Percentiles rank a stretch among this genome's conserved stretches.
These are phyloP conservation scores for Malus sieversii DNA, from an alignment of 306 rosid species.

Conservation along the genomic window DNA sequence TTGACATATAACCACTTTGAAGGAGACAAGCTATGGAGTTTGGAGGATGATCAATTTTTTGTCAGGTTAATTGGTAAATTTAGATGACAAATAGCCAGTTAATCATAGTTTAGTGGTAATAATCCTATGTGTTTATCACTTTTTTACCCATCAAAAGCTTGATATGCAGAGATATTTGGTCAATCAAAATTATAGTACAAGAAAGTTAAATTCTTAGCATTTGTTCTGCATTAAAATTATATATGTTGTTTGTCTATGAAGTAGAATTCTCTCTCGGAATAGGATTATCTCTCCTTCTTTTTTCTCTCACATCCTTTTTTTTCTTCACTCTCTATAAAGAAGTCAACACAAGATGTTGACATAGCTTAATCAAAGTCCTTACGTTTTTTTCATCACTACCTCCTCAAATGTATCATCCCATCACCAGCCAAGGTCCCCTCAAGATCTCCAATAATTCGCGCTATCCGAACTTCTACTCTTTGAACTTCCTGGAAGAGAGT, in stretches of 20 bases:
- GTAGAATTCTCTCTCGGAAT: too few species aligned
- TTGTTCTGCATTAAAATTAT: slow-evolving; percentile 7
- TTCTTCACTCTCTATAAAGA: too few species aligned
- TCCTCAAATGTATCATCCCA: slow-evolving; percentile 70
- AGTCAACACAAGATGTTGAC: too few species aligned
- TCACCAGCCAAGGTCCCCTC: slow-evolving; percentile 90
- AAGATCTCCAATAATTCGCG: slow-evolving; percentile 84
- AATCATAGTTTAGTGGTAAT: not conserved
- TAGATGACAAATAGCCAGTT: not conserved
- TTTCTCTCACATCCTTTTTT: too few species aligned
- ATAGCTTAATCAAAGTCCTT: too few species aligned
- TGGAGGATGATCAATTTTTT: slow-evolving; percentile 1
- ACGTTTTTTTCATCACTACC: slow-evolving; percentile 18
- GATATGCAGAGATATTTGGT: not conserved
- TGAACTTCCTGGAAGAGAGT: slow-evolving; percentile 81
- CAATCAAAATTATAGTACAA: not conserved
- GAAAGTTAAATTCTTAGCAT: slow-evolving; percentile 8
- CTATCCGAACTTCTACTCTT: slow-evolving; percentile 80
- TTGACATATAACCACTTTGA: not conserved
- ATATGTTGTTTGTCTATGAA: slow-evolving; percentile 17
- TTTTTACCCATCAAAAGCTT: not conserved
- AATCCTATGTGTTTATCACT: not conserved
- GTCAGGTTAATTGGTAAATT: not conserved
- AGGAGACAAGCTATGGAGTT: not conserved
- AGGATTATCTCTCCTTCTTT: too few species aligned